Base-by-base conservation (phyloP, 805 yeast species). In the Starmera dryadoides region DNA sequence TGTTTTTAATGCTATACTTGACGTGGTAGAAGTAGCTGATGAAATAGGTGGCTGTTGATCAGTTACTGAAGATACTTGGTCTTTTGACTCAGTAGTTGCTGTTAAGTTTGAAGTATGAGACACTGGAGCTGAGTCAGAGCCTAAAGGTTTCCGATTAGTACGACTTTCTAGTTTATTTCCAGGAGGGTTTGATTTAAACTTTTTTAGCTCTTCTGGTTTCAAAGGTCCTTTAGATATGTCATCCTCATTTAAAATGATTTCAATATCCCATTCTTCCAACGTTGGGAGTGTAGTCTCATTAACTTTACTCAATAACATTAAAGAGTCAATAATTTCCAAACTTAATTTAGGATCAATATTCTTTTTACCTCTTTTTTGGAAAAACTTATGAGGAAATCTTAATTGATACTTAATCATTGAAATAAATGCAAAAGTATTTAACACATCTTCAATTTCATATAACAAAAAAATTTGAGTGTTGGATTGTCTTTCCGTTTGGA, bases 381-480 rank as follows among this genome's bases (percentile, higher is more conserved):
- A 50, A 41, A 42, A 44, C n/a, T 35, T 18, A n/a, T 33, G 38
- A 4, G 53, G 52, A 30, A 44, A 38, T 9, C 33, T 36, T 4
- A 43, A 10, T 3, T 3, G 9, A 16, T 30, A 6, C 6, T 26
- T 6, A 17, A 33, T 4, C 11, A 36, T 12, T 1, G 11, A 9
- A 2, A 34, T 6, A 2, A 29, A 11, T 37, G 48, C 17, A 11
- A 44, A 26, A 2, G 46, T 43, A 14, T 41, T 11, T 4, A 37
- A 12, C 14, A 45, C 39, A 2, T 43, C 33, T 7, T 42, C 41
- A 16, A 49, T 22, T 3, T 40, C 7, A 20, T 34, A 44, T 6
- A 53, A 22, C 9, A 54, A 32, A 22, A 38, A 50, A 1, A 50
- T 35, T 25, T 48, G 54, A 6, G 53, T 37, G 7, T 21, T 8